A percentile compares a stretch with the other conserved stretches of the same genome.
Evolutionary conservation across 1,284 basidiomycete genomes (phyloP).

Genomic region (Moniliophthora roreri): DNA sequence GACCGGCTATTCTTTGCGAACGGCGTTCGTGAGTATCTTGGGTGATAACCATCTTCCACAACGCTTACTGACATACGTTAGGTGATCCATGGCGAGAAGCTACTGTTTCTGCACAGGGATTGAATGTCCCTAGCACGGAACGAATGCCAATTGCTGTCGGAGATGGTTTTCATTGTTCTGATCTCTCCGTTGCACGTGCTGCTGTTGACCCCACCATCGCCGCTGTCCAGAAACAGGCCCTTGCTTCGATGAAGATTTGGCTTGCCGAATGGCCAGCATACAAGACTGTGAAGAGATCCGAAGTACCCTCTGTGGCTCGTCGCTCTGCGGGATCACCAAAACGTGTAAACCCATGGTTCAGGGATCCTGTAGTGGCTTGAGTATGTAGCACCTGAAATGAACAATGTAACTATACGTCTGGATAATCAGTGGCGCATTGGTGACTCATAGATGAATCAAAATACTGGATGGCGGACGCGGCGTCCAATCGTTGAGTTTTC

Average conservation of each 20-base stretch:
- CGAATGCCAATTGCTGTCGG: slow-evolving; percentile 54
- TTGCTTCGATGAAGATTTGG: slow-evolving; percentile 51
- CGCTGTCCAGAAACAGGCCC: slow-evolving; percentile 48
- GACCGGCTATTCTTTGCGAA: slow-evolving; percentile 70
- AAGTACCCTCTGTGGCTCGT: too few species aligned
- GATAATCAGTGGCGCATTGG: too few species aligned
- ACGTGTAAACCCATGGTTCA: too few species aligned
- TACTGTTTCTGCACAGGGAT: slow-evolving; percentile 59
- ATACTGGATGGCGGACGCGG: too few species aligned
- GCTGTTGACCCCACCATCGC: slow-evolving; percentile 49
- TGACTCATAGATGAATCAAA: too few species aligned
- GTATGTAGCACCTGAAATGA: too few species aligned
- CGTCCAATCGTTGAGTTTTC: too few species aligned
- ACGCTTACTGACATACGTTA: slow-evolving; percentile 20
- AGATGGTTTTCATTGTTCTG: slow-evolving; percentile 69
- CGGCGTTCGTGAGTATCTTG: slow-evolving; percentile 51
- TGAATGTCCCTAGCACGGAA: slow-evolving; percentile 48
- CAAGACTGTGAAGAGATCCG: neutral
- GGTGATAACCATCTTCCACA: neutral
- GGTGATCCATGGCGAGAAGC: slow-evolving; percentile 74
- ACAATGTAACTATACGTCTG: too few species aligned
- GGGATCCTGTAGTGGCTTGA: too few species aligned
- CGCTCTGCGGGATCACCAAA: too few species aligned
- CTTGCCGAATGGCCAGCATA: slow-evolving; percentile 37
- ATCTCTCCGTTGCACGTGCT: slow-evolving; percentile 45